Evolutionary conservation across 2,329 filamentous ascomycete genomes (phyloP), one percentile per base, ranked within the genome.

Genomic region (Beauveria australis): DNA sequence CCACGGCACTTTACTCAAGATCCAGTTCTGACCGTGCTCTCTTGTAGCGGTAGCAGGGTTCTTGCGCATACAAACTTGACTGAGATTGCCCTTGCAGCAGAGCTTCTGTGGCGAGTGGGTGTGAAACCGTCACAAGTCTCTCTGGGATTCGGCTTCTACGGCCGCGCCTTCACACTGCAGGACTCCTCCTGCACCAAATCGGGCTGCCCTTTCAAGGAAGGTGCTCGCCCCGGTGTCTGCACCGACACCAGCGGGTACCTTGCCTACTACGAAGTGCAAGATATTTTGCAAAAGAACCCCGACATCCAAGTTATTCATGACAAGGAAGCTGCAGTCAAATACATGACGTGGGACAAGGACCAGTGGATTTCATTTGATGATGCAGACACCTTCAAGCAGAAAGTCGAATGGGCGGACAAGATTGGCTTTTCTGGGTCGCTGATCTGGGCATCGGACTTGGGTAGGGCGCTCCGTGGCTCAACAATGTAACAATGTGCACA

Each of bases 21-120:
- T 30, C 28, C 28, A 30, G 28, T 9, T 3, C 28, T 30, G 28
- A 30, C 28, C 7, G 28, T 10, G 8, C 28, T 30, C 28, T 30
- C 28, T 30, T 30, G 28, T 30, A 30, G 28, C 16, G 74, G 75
- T 0, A 30, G 63, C 2, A 63, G 67, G n/a, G 68, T 78, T 5
- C 66, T 70, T 3, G 67, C 67, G 0, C 78, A 81, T 62, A 78
- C 78, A 0, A 79, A 81, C 63, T 59, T 81, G 0, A 78, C 77
- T 2, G 77, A 81, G 65, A 80, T 80, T 19, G 68, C 75, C 5
- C 30, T 64, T 0, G 70, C 71, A 0, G 53, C 79, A 0, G 72
- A 79, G 3, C 73, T 81, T 0, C 66, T 82, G 5, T 81, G 79
- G 77, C 69, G 76, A 8, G 73, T 69, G 30, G 65, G 72, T 22